Evolutionary conservation across 1,139 yeast genomes (phyloP).

Genomic region (Diutina rugosa): DNA sequence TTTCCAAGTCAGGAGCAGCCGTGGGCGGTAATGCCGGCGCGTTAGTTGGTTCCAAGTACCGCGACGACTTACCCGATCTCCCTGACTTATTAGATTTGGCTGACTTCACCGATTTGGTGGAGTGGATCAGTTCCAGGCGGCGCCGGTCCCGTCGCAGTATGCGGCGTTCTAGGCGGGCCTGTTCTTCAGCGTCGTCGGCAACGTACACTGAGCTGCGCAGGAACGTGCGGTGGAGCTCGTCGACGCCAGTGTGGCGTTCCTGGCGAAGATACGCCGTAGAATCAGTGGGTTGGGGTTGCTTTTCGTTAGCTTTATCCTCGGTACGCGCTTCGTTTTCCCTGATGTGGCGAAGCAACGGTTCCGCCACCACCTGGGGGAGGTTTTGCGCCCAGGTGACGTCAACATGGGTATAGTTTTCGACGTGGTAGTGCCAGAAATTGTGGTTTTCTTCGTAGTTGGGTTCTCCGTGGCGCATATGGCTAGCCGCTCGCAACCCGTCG

Average conservation of each 20-base stretch:
- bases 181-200: neutral
- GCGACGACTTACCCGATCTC: neutral
- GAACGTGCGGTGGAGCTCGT: neutral
- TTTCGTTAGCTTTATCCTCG: neutral
- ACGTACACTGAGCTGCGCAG: neutral
- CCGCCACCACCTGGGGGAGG: conserved; percentile 7
- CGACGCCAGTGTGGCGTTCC: neutral
- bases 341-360: neutral
- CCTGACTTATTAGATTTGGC: neutral
- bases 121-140: neutral
- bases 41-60: neutral
- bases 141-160: neutral
- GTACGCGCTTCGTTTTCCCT: neutral
- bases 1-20: neutral
- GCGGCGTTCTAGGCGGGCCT: neutral
- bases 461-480: conserved; percentile 42
- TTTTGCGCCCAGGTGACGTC: conserved; percentile 50
- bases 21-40: neutral
- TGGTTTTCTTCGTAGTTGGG: conserved; percentile 23
- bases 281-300: neutral
- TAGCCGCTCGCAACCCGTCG: conserved; percentile 41
- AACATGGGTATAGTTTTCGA: conserved; percentile 39
- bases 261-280: neutral
- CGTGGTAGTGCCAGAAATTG: conserved; percentile 21
- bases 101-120: neutral